Base-by-base conservation (phyloP, 2,329 filamentous ascomycete genomes). In the Fulvia fulva region DNA sequence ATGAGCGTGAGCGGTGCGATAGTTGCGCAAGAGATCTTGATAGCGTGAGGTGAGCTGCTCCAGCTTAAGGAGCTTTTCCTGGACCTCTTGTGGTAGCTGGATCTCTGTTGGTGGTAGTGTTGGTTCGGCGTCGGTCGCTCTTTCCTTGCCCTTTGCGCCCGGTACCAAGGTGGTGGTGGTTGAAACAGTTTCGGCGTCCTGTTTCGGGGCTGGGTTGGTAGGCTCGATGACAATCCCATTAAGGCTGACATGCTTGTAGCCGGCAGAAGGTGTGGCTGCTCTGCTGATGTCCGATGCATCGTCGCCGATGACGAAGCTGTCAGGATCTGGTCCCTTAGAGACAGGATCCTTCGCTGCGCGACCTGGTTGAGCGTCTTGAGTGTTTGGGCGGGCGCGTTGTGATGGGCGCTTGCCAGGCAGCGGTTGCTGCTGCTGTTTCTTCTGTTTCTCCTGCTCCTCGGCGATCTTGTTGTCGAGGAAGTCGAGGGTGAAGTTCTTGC, bases 11-110 rank as follows among this genome's bases (percentile, higher is more conserved):
- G 94, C 94, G 64, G 92, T 87, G 61, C 91, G 86, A 75, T 99
- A 99, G 8, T 93, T 96, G 57, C 91, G 88, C 51, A 97, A 80
- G 0, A 99, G 81, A 69, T 97, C 93, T 71, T 90, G 86, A 74
- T 97, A 97, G 58, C 89, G 90, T 5, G 85, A 81, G 70, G 97
- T 93, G 21, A 97, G 79, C 73, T 91, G 96, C 58, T 96, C 91
- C n/a, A 97, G 79, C 74, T 90, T 93, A 60, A 88, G 85, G 63
- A 97, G 76, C 72, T 87, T 92, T 28, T 84, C 80, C 57, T 84
- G 85, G 26, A 96, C 81, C 51, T 96, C 90, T 3, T 86, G 81
- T 0, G 91, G 83, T 30, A 96, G 75, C 55, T 41, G 34, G 34
- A 41, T 5, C 34, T 41, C 34, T 41, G 34, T 16, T 41, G 34